Evolutionary conservation across 495 filamentous ascomycete species (phyloP).

Genomic region (Clavariopsis aquatica): DNA sequence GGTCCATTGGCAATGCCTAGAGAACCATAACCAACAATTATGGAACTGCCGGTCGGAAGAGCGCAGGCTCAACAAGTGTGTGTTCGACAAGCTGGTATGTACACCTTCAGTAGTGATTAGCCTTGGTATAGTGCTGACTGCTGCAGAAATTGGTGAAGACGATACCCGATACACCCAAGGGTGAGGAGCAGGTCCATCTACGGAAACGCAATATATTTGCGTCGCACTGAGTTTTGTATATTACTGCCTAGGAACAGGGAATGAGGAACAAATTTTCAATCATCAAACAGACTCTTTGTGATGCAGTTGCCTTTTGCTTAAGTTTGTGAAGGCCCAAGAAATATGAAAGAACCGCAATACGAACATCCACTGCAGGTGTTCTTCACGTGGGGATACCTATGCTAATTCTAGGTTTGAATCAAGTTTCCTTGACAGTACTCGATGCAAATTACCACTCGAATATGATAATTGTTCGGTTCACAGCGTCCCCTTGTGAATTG

Average conservation of each 20-base stretch:
- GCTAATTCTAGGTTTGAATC: neutral
- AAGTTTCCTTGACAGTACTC: neutral
- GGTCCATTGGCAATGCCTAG: conserved; percentile 89
- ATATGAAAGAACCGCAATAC: neutral
- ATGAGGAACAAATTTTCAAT: neutral
- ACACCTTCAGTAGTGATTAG: neutral
- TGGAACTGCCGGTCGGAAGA: conserved; percentile 84
- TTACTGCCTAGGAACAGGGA: conserved; percentile 13
- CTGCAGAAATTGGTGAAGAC: conserved; percentile 82
- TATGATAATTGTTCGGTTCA: too few relatives aligned
- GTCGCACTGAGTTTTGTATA: conserved; percentile 31
- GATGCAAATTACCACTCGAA: neutral
- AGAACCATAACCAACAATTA: conserved; percentile 94
- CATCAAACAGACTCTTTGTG: neutral
- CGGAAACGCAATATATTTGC: conserved; percentile 76
- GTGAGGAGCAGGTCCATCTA: conserved; percentile 79
- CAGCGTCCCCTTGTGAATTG: too few relatives aligned
- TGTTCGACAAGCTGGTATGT: conserved; percentile 91
- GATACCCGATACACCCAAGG: conserved; percentile 79
- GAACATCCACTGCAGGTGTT: neutral
- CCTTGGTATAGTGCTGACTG: neutral
- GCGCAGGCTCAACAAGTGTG: conserved; percentile 84
- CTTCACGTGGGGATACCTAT: neutral
- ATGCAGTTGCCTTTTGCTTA: neutral
- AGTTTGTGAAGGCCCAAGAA: neutral